These are phyloP conservation scores for Alternaria dauci DNA, from an alignment of 2,329 filamentous ascomycete species.

Conservation along the genomic window DNA sequence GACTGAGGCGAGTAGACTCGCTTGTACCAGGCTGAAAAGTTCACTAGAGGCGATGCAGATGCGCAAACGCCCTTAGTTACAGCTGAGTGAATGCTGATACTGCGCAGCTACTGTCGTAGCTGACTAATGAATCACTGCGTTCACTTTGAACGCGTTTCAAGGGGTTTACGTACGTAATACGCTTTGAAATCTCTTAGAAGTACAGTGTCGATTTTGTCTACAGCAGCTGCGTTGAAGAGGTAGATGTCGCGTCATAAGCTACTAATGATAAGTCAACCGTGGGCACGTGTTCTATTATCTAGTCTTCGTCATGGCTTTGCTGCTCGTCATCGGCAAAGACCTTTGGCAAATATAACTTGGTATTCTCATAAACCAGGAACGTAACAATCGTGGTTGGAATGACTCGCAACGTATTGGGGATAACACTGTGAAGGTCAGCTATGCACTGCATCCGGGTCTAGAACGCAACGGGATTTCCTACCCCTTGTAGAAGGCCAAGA, in stretches of 20 bases:
- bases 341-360: constrained; percentile 72
- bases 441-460: neutral
- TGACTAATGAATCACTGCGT: neutral
- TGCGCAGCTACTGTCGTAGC: neutral
- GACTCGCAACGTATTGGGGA: constrained; percentile 88
- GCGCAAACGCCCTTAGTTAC: neutral
- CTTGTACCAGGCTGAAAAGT: neutral
- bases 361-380: constrained; percentile 96
- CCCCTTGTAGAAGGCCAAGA: constrained; percentile 89
- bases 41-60: neutral
- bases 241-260: neutral
- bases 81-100: neutral
- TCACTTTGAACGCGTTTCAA: neutral
- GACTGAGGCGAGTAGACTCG: neutral
- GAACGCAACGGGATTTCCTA: constrained; percentile 24
- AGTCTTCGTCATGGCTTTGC: constrained; percentile 45
- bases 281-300: neutral
- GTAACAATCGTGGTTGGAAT: constrained; percentile 96
- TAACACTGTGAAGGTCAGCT: constrained; percentile 55
- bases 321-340: constrained; percentile 49
- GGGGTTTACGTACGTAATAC: neutral
- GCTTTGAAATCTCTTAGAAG: neutral
- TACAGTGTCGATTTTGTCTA: neutral
- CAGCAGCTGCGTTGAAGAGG: neutral
- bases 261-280: neutral